These are phyloP conservation scores for Epichloe gansuensis DNA, from an alignment of 2,329 filamentous ascomycete genomes.

Conservation along the genomic window DNA sequence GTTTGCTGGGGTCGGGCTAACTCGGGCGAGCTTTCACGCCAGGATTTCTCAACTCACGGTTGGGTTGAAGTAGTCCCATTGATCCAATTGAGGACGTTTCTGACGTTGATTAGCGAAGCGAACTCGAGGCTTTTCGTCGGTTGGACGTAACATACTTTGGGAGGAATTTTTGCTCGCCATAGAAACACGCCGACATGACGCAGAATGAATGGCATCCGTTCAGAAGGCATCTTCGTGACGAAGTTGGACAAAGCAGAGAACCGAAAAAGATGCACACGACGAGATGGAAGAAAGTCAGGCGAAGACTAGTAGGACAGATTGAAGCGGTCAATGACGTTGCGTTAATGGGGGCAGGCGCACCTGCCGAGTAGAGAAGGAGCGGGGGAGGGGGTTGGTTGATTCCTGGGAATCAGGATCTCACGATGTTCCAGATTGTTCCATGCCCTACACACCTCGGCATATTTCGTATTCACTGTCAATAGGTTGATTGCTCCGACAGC, in stretches of 20 bases:
- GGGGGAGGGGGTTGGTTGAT: background rate
- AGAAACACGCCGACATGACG: too few species aligned
- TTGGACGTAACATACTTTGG: background rate
- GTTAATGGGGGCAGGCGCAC: background rate
- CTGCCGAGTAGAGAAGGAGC: background rate
- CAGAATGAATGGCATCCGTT: background rate
- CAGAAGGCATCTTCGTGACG: background rate
- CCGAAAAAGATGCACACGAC: background rate
- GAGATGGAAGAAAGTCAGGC: background rate
- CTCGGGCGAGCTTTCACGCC: background rate
- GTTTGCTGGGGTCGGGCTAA: background rate
- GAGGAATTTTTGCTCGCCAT: too few species aligned
- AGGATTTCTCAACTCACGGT: background rate
- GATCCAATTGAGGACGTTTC: background rate
- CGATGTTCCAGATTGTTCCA: conserved; percentile 1
- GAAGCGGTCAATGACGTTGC: background rate
- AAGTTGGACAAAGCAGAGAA: background rate
- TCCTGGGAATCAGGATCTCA: background rate
- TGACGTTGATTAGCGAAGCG: background rate
- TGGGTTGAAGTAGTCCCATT: background rate
- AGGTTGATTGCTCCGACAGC: background rate
- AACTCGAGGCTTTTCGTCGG: background rate
- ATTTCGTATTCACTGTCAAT: background rate
- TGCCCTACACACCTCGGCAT: background rate
- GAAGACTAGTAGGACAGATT: background rate